Base-by-base conservation (phyloP, 805 yeast genomes). In the Saccharomycopsis babjevae region DNA sequence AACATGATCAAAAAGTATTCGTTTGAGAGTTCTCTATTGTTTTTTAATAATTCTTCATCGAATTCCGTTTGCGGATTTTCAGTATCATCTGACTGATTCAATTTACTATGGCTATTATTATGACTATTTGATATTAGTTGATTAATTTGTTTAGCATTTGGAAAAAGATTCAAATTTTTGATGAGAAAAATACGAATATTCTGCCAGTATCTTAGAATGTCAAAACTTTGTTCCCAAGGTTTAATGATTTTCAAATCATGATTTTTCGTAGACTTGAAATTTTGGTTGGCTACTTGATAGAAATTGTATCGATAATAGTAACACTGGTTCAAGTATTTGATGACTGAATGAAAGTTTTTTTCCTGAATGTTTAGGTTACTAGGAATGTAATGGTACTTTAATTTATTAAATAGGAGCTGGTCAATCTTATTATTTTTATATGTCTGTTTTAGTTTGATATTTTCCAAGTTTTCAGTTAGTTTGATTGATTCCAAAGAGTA, bases 191-290 rank as follows among this genome's bases (percentile, higher is more conserved):
- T 38, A 13, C 61, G 36, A 28, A 61, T 38, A 50, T 61, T 61
- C 36, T 57, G 58, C 25, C 61, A 38, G 39, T 46, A 55, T 32
- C 65, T 22, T 8, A 55, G 18, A 3, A 63, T 28, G 10, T 59
- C 54, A 22, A 63, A 64, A 42, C 50, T 57, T 34, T 59, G 57
- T 40, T 62, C 63, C 64, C 64, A 62, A 16, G 64, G 64, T 30
- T 62, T 64, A 11, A 57, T 50, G 3, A 58, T 15, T 22, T 38
- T 57, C 20, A 59, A 42, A 28, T 56, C 61, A 13, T 34, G 28
- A 50, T 18, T 50, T 16, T 50, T 50, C 8, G 32, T 50, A 36
- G 54, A 36, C 4, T 30, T 40, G n/a, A 34, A 28, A 22, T 25
- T 54, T 25, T 25, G 50, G 28, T 34, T 39, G 38, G 39, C 43